These are phyloP conservation scores for Populus hybrid DNA, from an alignment of 441 rosid species.

Conservation along the genomic window DNA sequence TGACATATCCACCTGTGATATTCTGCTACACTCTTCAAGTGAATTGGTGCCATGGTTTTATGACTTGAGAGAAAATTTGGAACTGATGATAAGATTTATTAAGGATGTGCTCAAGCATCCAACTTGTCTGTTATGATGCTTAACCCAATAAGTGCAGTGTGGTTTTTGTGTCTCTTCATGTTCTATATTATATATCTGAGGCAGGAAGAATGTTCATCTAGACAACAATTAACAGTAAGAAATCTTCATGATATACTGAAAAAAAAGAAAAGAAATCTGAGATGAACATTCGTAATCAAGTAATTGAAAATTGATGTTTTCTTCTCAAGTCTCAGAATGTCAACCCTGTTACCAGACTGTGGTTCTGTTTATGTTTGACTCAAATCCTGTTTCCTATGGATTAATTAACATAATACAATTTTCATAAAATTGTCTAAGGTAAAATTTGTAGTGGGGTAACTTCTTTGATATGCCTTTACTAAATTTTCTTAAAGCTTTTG, in stretches of 20 bases:
- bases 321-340: background rate
- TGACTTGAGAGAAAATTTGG: background rate
- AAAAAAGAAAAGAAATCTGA: background rate
- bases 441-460: background rate
- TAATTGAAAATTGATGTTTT: constrained; percentile 3
- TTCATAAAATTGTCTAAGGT: background rate
- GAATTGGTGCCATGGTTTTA: background rate
- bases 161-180: background rate
- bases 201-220: background rate
- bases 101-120: background rate
- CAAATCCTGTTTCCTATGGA: background rate
- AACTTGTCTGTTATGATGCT: constrained; percentile 4
- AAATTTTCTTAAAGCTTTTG: background rate
- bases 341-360: background rate
- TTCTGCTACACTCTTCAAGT: background rate
- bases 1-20: background rate
- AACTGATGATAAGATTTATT: background rate
- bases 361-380: background rate
- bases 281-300: background rate
- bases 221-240: background rate
- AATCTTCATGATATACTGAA: background rate
- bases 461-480: background rate
- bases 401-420: background rate
- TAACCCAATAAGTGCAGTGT: background rate
- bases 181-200: background rate